Base-by-base conservation (phyloP, 306 rosid genomes). In the Mimosa bimucronata region DNA sequence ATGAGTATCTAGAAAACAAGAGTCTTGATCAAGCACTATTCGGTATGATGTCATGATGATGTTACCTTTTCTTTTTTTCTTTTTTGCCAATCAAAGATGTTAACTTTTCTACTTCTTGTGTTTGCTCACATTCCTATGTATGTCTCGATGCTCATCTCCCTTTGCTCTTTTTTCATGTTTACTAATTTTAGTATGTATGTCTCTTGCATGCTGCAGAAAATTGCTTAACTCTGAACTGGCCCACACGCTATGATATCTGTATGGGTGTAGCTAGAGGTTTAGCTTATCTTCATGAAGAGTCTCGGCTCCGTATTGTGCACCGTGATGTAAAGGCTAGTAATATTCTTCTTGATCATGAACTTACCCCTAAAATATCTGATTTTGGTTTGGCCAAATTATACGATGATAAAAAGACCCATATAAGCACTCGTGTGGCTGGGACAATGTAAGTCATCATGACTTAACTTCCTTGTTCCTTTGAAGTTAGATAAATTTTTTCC, bases 311-410 rank as follows among this genome's bases (percentile, higher is more conserved):
- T 29, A 90, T 92, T 73, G 91, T 94, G 46, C 96, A 94, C 45
- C 89, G 97, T 60, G 97, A 94, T 83, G 96, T 94, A 72, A 94
- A 94, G 76, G 90, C 96, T 50, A 92, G 97, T 60, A 94, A 92
- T 73, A 90, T 94, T 60, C 79, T 94, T 25, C 96, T 94, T 6
- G 96, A 94, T 52, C 73, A 79, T 66, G 73, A 88, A 57, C 91
- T 94, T 48, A 14, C 66, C 62, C 97, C 94, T 23, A 92, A 94
- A 86, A 90, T 94, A 84, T 92, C 97, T 30, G 91, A 90, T 71
- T 94, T 94, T 81, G 97, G 97, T 19, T 82, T 92, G 76, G 96
- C 97, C 71, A 92, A 89, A 65, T 92, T 94, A 71, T 94, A 89
- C 29, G 96, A 92, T 76, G 94, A 92, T 80, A 89, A 89, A 53